phyloP scores from a whole-genome alignment of 805 yeast species.

The Teunomyces atbi region DNA sequence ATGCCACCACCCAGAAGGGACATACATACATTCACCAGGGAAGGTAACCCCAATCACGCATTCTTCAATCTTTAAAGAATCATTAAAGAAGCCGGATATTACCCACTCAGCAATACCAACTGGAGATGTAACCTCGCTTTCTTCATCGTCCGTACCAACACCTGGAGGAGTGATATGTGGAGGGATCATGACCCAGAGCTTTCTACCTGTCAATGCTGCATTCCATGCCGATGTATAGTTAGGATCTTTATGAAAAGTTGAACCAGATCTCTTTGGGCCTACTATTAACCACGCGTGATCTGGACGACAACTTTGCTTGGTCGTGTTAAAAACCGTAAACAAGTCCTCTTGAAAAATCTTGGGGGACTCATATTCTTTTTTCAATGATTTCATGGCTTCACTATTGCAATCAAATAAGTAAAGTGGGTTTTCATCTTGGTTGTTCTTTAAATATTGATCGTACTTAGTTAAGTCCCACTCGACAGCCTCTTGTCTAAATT shows the following conservation, averaged over 20 bases:
- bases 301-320: slow-evolving; percentile 57
- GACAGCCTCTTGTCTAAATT: slow-evolving; percentile 82
- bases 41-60: slow-evolving; percentile 71
- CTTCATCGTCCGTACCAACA: slow-evolving; percentile 69
- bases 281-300: slow-evolving; percentile 91
- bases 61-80: slow-evolving; percentile 52
- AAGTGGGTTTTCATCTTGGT: slow-evolving; percentile 79
- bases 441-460: slow-evolving; percentile 55
- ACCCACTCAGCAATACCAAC: slow-evolving; percentile 95
- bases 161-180: slow-evolving; percentile 81
- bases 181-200: slow-evolving; percentile 88
- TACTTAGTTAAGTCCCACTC: slow-evolving; percentile 71
- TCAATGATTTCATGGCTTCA: slow-evolving; percentile 57
- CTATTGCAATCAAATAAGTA: slow-evolving; percentile 83
- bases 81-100: slow-evolving; percentile 74
- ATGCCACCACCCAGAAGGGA: slow-evolving; percentile 99
- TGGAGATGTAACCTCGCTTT: slow-evolving; percentile 88
- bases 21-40: slow-evolving; percentile 83
- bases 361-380: slow-evolving; percentile 55
- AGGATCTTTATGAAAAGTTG: slow-evolving; percentile 92
- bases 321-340: slow-evolving; percentile 50
- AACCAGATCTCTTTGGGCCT: slow-evolving; percentile 81
- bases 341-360: slow-evolving; percentile 55
- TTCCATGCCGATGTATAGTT: slow-evolving; percentile 92
- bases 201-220: slow-evolving; percentile 67